Evolutionary conservation across 805 yeast genomes (phyloP), one percentile per base, ranked within the genome.

Genomic region (Nakazawaea ambrosiae): DNA sequence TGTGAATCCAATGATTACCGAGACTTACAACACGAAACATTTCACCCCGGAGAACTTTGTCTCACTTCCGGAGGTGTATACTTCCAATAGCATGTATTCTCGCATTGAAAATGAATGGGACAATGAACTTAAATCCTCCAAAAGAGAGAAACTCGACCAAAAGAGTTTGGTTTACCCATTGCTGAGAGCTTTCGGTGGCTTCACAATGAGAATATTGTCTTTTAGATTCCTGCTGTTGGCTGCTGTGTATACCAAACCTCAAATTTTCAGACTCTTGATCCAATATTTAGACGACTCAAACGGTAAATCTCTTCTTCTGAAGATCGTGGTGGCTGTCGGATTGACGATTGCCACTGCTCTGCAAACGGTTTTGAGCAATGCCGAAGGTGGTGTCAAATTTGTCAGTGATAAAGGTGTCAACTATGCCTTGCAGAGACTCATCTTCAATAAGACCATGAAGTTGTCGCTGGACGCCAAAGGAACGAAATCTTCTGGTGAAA

Each of bases 1-100:
- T 97, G 86, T 90, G 96, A 78, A 87, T 15, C 76, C 72, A 1
- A 62, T 92, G 50, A 86, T 90, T 80, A 72, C 64, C 48, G 73
- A 73, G 35, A 97, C 97, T 1, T 61, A 61, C 33, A 45, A 46
- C 14, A 64, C 61, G 10, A 8, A 7, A 12, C 10, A 26, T n/a
- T 26, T 26, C 28, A 22, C 10, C 24, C 10, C 10, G 24, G 24
- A 22, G 24, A 10, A 22, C 10, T 10, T 22, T 7, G 24, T 8
- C 7, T 7, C 7, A 8, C 24, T 22, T 23, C 58, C 58, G 37
- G 51, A 56, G 9, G 46, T 61, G 5, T 40, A 48, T 2, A 46
- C 43, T 16, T 7, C 9, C 19, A 18, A 5, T 34, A 5, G 25
- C 11, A 11, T 15, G 7, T n/a, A n/a, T n/a, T n/a, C n/a, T n/a